phyloP scores from a whole-genome alignment of 78 protist genomes.

The Capsaspora owczarzaki region DNA sequence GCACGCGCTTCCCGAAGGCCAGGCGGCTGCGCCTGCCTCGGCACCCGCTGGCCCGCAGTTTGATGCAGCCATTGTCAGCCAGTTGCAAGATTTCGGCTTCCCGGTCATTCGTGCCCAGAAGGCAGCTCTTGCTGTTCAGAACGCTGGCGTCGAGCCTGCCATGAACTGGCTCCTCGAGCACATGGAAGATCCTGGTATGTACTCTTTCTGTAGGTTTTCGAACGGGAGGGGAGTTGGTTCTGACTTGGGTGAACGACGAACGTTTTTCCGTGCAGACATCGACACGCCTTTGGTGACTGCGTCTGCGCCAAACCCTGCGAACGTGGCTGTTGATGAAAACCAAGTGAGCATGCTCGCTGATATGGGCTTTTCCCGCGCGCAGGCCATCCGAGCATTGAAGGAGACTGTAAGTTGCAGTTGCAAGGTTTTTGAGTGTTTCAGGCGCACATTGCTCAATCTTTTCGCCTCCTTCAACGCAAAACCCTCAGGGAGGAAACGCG shows the following conservation, averaged over 20 bases:
- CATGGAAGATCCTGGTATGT: slow-evolving; percentile 32
- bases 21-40: too few relatives aligned
- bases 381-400: not conserved
- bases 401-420: not conserved
- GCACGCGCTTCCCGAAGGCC: too few relatives aligned
- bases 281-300: not conserved
- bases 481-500: not conserved
- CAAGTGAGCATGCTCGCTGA: not conserved
- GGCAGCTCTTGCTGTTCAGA: slow-evolving; percentile 23
- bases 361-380: slow-evolving; percentile 26
- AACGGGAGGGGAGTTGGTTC: not conserved
- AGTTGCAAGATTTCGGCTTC: slow-evolving; percentile 30
- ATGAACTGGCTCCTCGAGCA: slow-evolving; percentile 51
- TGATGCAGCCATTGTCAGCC: not conserved
- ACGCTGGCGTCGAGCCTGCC: slow-evolving; percentile 36
- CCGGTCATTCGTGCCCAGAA: not conserved
- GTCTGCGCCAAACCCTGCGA: not conserved
- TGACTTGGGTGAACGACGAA: not conserved
- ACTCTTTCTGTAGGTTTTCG: not conserved
- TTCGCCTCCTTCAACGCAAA: too few relatives aligned
- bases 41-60: too few relatives aligned
- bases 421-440: not conserved
- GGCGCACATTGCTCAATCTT: not conserved
- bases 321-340: not conserved
- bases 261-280: not conserved